Evolutionary conservation across 2,329 filamentous ascomycete species (phyloP).

Genomic region (Pyrenophora tritici-repentis): DNA sequence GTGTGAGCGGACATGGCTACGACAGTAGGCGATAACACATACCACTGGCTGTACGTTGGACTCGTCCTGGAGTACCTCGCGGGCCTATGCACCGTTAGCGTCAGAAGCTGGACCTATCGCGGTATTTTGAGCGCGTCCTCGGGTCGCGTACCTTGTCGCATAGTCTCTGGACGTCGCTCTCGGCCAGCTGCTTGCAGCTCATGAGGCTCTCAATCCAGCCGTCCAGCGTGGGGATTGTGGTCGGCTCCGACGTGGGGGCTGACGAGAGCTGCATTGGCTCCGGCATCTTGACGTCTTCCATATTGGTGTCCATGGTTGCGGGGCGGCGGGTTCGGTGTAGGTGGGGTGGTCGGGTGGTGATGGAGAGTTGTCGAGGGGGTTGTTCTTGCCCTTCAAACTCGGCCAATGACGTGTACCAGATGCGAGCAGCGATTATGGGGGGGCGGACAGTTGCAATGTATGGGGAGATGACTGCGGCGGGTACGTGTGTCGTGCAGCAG

Average conservation of each 20-base stretch:
- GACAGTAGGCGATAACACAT: constrained; percentile 48
- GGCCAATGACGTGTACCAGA: constrained; percentile 44
- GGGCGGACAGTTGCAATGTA: constrained; percentile 3
- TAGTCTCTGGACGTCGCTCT: constrained; percentile 91
- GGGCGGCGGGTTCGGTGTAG: constrained; percentile 23
- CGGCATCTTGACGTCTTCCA: constrained; percentile 95
- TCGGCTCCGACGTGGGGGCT: constrained; percentile 77
- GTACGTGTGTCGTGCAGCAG: constrained; percentile 17
- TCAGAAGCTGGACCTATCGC: constrained; percentile 17
- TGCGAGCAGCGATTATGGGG: constrained; percentile 13
- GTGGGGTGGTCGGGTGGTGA: constrained; percentile 35
- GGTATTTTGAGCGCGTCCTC: not conserved
- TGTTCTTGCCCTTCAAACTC: constrained; percentile 43
- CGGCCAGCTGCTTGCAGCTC: constrained; percentile 96
- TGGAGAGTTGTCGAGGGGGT: constrained; percentile 42
- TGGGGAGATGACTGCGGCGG: constrained; percentile 1
- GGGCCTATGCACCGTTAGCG: constrained; percentile 63
- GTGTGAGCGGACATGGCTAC: constrained; percentile 21
- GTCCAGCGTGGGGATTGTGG: constrained; percentile 89
- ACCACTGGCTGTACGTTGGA: constrained; percentile 99
- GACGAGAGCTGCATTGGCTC: constrained; percentile 71
- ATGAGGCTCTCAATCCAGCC: constrained; percentile 99
- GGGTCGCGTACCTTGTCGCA: constrained; percentile 80
- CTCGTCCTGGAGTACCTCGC: constrained; percentile 95
- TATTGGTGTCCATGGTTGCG: constrained; percentile 89